Evolutionary conservation across 1,139 yeast species (phyloP).

Genomic region (Torulaspora globosa): DNA sequence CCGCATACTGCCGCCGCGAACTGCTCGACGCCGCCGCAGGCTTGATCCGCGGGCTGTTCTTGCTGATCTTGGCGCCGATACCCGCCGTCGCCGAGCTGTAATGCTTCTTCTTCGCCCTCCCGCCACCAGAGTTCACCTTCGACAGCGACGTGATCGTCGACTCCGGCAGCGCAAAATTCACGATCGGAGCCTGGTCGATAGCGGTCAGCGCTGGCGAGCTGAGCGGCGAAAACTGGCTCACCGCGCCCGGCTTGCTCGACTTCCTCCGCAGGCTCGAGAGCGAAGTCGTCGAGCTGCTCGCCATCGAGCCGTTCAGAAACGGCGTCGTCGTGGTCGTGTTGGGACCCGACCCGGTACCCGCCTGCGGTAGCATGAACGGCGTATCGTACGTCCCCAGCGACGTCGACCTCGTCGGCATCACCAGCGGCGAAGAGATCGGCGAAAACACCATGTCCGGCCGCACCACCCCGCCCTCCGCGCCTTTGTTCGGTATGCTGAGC

Average conservation of each 20-base stretch:
- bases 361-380: conserved; percentile 17
- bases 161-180: conserved; percentile 24
- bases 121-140: conserved; percentile 12
- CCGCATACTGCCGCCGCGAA: conserved; percentile 20
- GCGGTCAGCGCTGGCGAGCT: conserved; percentile 32
- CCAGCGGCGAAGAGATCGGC: conserved; percentile 31
- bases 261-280: conserved; percentile 7
- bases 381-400: conserved; percentile 16
- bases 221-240: conserved; percentile 27
- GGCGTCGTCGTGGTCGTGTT: conserved; percentile 16
- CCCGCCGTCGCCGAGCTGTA: conserved; percentile 7
- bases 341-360: conserved; percentile 4
- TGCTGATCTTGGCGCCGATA: conserved; percentile 22
- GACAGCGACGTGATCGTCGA: conserved; percentile 17
- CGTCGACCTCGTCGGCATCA: conserved; percentile 20
- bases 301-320: conserved; percentile 11
- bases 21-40: conserved; percentile 14
- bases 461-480: conserved; percentile 1
- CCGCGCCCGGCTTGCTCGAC: conserved; percentile 5
- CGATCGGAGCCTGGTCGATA: conserved; percentile 18
- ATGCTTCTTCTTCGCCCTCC: conserved; percentile 14
- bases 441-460: conserved; percentile 27
- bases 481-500: background rate
- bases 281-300: conserved; percentile 4
- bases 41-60: conserved; percentile 31